Evolutionary conservation across 176 grass and related monocot genomes (phyloP).

Genomic region (Ensete glaucum): DNA sequence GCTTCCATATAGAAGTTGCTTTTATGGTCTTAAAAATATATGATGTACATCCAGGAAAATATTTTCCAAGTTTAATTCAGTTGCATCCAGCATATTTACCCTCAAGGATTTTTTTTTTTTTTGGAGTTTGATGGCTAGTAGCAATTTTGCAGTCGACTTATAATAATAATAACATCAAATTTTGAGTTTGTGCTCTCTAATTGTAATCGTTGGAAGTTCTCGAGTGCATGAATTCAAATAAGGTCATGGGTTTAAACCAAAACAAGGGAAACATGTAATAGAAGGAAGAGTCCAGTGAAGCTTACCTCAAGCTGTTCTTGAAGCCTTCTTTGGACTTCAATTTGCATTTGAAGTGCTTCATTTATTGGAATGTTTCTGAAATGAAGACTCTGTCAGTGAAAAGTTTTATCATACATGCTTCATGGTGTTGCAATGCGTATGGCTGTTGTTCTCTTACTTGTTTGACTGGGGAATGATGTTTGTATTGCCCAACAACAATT

Average conservation of each 20-base stretch:
- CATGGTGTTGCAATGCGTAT: not conserved
- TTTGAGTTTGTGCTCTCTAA: not conserved
- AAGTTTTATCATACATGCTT: not conserved
- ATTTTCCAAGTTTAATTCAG: not conserved
- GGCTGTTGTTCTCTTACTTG: conserved; percentile 39
- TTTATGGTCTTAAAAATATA: not conserved
- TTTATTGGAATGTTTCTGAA: conserved; percentile 64
- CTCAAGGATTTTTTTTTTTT: not conserved
- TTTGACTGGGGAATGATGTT: conserved; percentile 33
- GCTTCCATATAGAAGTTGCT: not conserved
- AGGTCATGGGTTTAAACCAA: not conserved
- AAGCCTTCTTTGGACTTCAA: conserved; percentile 88
- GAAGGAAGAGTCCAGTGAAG: not conserved
- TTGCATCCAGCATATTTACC: not conserved
- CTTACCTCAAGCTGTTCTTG: conserved; percentile 89
- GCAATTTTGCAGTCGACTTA: too few relatives aligned
- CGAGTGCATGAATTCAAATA: not conserved
- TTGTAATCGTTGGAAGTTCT: not conserved
- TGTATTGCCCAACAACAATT: conserved; percentile 29
- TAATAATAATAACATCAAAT: too few relatives aligned
- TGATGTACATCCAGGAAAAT: not conserved
- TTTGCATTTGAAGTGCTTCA: conserved; percentile 81
- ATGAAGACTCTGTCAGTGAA: not conserved
- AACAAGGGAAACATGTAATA: not conserved
- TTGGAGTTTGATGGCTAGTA: too few relatives aligned